Base-by-base conservation (phyloP, 2,329 filamentous ascomycete genomes). In the Ophiocordyceps sinensis region DNA sequence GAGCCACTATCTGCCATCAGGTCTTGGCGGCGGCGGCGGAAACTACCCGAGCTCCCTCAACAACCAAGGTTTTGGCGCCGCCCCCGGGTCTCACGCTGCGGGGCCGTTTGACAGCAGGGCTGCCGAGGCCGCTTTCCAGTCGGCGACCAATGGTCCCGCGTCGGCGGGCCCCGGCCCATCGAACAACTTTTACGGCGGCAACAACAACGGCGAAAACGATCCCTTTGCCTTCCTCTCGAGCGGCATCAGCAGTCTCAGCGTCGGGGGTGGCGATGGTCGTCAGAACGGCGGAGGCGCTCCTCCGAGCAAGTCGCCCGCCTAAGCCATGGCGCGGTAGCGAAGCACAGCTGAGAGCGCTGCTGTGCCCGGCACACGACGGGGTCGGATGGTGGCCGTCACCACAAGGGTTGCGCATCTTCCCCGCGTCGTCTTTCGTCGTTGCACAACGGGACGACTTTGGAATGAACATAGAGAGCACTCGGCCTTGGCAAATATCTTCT, bases 61-160 rank as follows among this genome's bases (percentile, higher is more conserved):
- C 60, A 85, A 82, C 31, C 83, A 87, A 53, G 58, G 57, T 36
- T 94, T 80, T 47, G 79, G 79, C 44, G 81, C 83, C 36, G 79
- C 79, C 42, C 82, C 80, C 32, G 78, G 80, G 40, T 81, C 86
- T 51, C 86, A 91, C 62, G 83, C 84, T 21, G 83, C 83, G 35
- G 84, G 86, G 12, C 82, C 82, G 5, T 96, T 98, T 55, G 88
- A 94, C 57, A 93, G 87, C 67, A 85, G 88, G 47, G 84, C 86
- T 47, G 86, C 89, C 14, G 89, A 96, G 66, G 87, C 87, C 45
- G 89, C 91, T 23, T 98, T 98, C 70, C 85, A 85, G 57, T 85
- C 84, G 34, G 87, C 85, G 32, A 81, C 81, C 51, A 89, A 91
- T 51, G 85, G 84, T 42, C 81, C 82, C 17, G 79, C 80, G 14